Base-by-base conservation (phyloP, 805 yeast genomes). In the Starmerella riodocensis region DNA sequence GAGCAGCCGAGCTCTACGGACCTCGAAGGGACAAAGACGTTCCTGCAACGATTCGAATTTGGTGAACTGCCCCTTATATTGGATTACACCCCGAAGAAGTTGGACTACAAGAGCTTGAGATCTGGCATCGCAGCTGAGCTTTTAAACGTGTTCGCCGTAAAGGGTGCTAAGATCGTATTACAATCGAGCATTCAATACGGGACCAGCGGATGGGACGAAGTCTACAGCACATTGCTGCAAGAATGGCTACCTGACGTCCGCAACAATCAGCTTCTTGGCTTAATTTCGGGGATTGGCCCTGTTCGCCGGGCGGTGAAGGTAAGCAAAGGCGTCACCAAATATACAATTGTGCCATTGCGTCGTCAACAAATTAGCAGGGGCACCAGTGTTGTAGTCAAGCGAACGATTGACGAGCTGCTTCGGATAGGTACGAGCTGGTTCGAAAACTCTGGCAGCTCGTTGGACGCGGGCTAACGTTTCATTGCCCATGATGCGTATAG, bases 1-100 rank as follows among this genome's bases (percentile, higher is more conserved):
- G 30, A 32, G 14, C 20, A n/a, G 20, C 23, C 26, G 8, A 6
- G 4, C 13, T 18, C 36, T 5, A 6, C 36, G 3, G 12, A 23
- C 1, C 22, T 34, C 4, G n/a, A n/a, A n/a, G n/a, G n/a, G n/a
- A 11, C 27, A 24, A 11, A 9, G 9, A 41, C 53, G 11, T 86
- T 72, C 52, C 66, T 85, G 33, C 84, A 81, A 49, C 74, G 74
- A 52, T 68, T 84, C 26, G 70, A 71, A 31, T 43, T 62, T 23
- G 38, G 46, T 4, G 56, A 54, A 6, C 67, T 85, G 4, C 69
- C 70, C 34, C 55, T 91, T 17, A 75, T 75, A 45, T 63, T 91
- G 29, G 97, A 91, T 58, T 91, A 91, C 57, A 85, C 84, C 55
- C 97, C 98, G 0, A 85, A 85, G 55, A 80, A 75, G 48, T 68